Conservation (phyloP, 805 yeast species). For the Debaryomyces tyrocola region DNA sequence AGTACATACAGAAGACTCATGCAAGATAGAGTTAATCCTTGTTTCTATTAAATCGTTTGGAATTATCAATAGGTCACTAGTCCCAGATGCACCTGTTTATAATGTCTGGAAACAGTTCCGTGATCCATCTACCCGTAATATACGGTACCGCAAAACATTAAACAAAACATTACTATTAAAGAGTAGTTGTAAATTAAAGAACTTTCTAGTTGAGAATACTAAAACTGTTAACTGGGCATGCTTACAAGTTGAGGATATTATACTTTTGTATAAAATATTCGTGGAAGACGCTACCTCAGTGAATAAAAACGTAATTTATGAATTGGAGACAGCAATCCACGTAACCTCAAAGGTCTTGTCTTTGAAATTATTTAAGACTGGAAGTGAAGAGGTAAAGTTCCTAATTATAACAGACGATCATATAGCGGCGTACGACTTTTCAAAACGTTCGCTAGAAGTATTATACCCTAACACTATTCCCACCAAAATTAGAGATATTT, state of each 20-base stretch:
- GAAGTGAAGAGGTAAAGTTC: background rate
- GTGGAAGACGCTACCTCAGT: background rate
- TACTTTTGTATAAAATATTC: background rate
- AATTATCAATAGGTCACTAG: slow-evolving; percentile 6
- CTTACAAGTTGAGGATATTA: background rate
- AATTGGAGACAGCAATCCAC: background rate
- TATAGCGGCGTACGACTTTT: slow-evolving; percentile 3
- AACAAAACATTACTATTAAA: background rate
- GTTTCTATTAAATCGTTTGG: slow-evolving; percentile 12
- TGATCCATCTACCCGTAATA: slow-evolving; percentile 4
- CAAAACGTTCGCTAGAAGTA: slow-evolving; percentile 1
- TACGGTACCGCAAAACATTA: background rate
- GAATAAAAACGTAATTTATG: background rate
- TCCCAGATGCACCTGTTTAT: slow-evolving; percentile 1
- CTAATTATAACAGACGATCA: slow-evolving; percentile 4
- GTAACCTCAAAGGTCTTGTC: background rate
- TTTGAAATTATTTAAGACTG: background rate
- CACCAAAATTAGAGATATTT: background rate
- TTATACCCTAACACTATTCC: background rate
- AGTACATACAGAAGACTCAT: background rate
- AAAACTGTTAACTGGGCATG: background rate
- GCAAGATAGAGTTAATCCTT: slow-evolving; percentile 10
- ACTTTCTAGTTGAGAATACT: background rate
- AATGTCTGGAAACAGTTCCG: slow-evolving; percentile 10
- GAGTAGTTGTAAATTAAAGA: background rate